These are phyloP conservation scores for Volvariella volvacea DNA, from an alignment of 1,284 basidiomycete genomes.

Conservation along the genomic window DNA sequence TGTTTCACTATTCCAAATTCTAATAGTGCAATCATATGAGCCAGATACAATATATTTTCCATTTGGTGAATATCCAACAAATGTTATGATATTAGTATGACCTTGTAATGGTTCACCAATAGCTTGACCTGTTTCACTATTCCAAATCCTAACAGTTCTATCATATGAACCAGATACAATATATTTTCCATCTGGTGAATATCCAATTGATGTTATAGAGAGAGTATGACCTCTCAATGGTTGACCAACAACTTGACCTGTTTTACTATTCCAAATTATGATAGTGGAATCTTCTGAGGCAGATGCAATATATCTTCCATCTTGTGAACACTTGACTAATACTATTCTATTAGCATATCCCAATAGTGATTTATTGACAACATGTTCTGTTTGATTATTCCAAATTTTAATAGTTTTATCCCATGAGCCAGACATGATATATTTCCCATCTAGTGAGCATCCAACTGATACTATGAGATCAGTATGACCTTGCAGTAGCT, in stretches of 20 bases:
- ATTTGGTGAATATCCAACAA: background rate
- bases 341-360: too few species aligned
- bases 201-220: too few species aligned
- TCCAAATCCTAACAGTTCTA: conserved; percentile 6
- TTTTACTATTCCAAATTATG: conserved; percentile 5
- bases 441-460: too few species aligned
- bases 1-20: conserved; percentile 2
- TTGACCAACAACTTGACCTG: background rate
- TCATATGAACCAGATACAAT: conserved; percentile 5
- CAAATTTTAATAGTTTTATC: too few species aligned
- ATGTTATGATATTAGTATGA: conserved; percentile 1
- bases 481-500: too few species aligned
- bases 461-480: too few species aligned
- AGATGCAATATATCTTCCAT: too few species aligned
- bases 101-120: background rate
- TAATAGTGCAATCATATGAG: background rate
- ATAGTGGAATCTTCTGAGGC: conserved; percentile 3
- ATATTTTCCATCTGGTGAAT: conserved; percentile 5
- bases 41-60: background rate
- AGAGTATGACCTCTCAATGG: conserved; percentile 4
- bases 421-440: too few species aligned
- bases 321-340: too few species aligned
- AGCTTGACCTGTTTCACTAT: background rate
- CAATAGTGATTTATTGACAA: too few species aligned
- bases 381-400: too few species aligned